Percentiles rank a stretch among this genome's conserved stretches.
These are phyloP conservation scores for Phialophora macrospora DNA, from an alignment of 2,329 filamentous ascomycete genomes.

Conservation along the genomic window DNA sequence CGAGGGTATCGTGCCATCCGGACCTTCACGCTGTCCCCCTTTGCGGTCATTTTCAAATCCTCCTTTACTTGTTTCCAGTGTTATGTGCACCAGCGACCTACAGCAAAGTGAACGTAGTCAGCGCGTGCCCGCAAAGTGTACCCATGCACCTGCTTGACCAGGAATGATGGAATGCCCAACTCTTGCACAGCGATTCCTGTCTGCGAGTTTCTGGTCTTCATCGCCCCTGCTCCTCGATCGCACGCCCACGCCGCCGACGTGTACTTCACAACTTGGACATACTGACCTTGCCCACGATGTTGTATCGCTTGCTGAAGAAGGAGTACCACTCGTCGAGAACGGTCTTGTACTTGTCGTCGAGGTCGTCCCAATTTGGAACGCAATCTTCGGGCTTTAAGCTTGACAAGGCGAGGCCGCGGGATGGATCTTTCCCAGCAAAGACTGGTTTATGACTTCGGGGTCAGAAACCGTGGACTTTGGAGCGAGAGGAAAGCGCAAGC, in stretches of 20 bases:
- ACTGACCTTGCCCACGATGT: slow-evolving; percentile 63
- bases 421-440: slow-evolving; percentile 94
- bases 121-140: slow-evolving; percentile 9
- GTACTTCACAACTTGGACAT: slow-evolving; percentile 20
- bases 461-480: neutral
- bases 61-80: slow-evolving; percentile 20
- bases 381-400: slow-evolving; percentile 87
- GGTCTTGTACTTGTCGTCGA: slow-evolving; percentile 82
- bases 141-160: neutral
- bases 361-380: slow-evolving; percentile 77
- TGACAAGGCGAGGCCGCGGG: slow-evolving; percentile 83
- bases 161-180: neutral
- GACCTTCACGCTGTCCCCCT: neutral
- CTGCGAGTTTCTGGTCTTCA: neutral
- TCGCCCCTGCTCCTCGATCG: neutral
- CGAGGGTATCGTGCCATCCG: neutral
- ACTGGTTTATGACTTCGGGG: slow-evolving; percentile 60
- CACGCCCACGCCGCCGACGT: neutral
- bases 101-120: slow-evolving; percentile 12
- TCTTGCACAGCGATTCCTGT: neutral
- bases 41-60: neutral
- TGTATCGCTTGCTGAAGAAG: slow-evolving; percentile 97
- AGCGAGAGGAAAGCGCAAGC: slow-evolving; percentile 7
- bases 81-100: slow-evolving; percentile 37
- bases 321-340: slow-evolving; percentile 90